Evolutionary conservation across 257 asterid species (phyloP), one percentile per base, ranked within the genome.

Genomic region (Fraxinus anomala): DNA sequence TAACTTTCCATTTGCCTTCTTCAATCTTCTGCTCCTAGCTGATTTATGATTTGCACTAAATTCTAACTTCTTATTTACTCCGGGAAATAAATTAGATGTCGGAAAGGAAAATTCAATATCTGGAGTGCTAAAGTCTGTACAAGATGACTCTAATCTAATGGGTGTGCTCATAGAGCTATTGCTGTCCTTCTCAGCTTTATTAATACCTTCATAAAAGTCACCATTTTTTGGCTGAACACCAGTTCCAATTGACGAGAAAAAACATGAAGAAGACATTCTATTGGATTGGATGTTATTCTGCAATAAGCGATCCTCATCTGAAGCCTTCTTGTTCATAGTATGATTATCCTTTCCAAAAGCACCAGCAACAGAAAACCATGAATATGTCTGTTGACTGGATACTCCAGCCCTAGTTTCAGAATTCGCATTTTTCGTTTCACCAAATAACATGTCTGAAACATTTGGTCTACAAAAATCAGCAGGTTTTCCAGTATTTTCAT

Each of bases 1-100:
- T 80, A 82, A 76, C 87, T 89, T 89, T 68, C 87, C 86, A 74
- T 80, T 83, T 65, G 75, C 83, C 86, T 87, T 95, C 86, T 82
- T 91, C 79, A 77, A 73, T 47, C 36, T 85, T 81, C 84, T 92
- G 49, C 83, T 82, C 83, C 85, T 82, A 77, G 65, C 40, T 42
- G 85, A 81, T 79, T 83, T 85, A 80, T 75, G 73, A 74, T 74
- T 82, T 80, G 86, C 80, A 85, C 75, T 73, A 78, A 24, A 63
- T 63, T 79, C 89, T 23, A 80, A 74, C 77, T 81, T 85, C 79
- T 78, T 80, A 77, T 79, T 80, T 31, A 78, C 54, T 30, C 85
- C 82, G 3, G 78, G 66, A 80, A 79, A 83, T 33, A 80, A 65
- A 81, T 79, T 82, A 80, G 75, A 76, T 44, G 65, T 73, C 66